A percentile compares a stretch with the other conserved stretches of the same genome.
Conservation (phyloP, 371 early-diverging fungal species). For the Lichtheimia corymbifera region DNA sequence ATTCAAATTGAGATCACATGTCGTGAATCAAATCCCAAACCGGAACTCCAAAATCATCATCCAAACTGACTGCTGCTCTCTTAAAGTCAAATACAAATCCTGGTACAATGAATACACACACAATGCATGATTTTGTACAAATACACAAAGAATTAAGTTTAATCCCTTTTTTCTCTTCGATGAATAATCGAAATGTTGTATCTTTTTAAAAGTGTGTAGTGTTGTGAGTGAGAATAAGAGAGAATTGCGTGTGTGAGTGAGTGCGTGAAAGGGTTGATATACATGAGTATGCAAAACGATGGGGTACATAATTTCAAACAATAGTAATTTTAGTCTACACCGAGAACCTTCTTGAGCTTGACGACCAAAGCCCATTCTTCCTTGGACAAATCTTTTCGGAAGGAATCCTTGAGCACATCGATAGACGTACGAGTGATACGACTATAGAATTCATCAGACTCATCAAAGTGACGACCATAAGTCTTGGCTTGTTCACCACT, state of each 20-base stretch:
- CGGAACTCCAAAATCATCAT: too few species aligned
- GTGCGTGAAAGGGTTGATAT: conserved; percentile 1
- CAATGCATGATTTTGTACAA: too few species aligned
- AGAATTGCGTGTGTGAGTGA: background rate
- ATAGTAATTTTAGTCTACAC: conserved; percentile 36
- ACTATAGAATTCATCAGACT: conserved; percentile 79
- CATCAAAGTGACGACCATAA: conserved; percentile 96
- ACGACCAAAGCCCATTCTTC: conserved; percentile 93
- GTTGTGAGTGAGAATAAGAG: background rate
- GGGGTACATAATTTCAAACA: background rate
- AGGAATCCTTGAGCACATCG: conserved; percentile 95
- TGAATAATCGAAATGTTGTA: too few species aligned
- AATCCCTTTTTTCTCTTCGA: too few species aligned
- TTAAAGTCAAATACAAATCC: too few species aligned
- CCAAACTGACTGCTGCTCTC: too few species aligned
- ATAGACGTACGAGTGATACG: conserved; percentile 93
- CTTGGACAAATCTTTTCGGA: conserved; percentile 92
- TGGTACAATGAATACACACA: too few species aligned
- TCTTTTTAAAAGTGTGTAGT: too few species aligned
- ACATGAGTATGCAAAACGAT: background rate
- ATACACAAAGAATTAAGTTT: too few species aligned
- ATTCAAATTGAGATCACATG: too few species aligned
- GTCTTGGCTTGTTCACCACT: conserved; percentile 88
- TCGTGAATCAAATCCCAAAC: too few species aligned
- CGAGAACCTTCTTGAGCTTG: conserved; percentile 76